Base-by-base conservation (phyloP, 2,329 filamentous ascomycete species). In the Exophiala dermatitidis region DNA sequence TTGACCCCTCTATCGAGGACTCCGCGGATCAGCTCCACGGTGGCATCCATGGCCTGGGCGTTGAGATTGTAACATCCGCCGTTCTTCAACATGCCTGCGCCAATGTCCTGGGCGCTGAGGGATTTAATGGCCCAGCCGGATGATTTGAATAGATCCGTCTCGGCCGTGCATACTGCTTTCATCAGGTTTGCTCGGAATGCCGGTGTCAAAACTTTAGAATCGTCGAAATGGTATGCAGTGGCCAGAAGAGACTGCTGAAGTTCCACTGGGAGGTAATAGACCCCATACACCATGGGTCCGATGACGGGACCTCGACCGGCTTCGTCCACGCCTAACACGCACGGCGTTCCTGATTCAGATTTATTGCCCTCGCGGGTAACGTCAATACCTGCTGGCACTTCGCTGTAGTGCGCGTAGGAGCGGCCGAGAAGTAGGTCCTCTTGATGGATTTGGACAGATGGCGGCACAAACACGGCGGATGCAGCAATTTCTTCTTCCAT, bases 301-400 rank as follows among this genome's bases (percentile, higher is more conserved):
- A 97, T 80, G n/a, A 96, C 91, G 28, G 91, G 91, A 1, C 91
- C 91, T 65, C 91, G 83, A 43, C 91, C 91, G 62, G 91, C 91
- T 75, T 97, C 91, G 69, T 97, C 91, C 47, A 97, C 85, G 58
- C 91, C 91, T 26, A 97, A 78, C 19, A 86, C 84, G 70, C 88
- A 93, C 65, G 83, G 78, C 52, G 76, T 78, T 12, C 68, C 70
- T 9, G 57, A 47, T 2, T 64, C 62, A 9, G 48, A 48, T 6
- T 50, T 46, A 65, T 58, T 7, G 57, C 46, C 12, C 59, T 49
- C 7, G 59, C 58, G 44, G 64, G 60, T 19, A 72, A 9, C 29
- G 2, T 41, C 77, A 48, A 89, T 79, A n/a, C 72, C 68, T 0
- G 78, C 66, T 1, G 87, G 88, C 1, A 88, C 75, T 10, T 80